Conservation (phyloP, 371 early-diverging fungal genomes). For the Rhizopus stolonifer region DNA sequence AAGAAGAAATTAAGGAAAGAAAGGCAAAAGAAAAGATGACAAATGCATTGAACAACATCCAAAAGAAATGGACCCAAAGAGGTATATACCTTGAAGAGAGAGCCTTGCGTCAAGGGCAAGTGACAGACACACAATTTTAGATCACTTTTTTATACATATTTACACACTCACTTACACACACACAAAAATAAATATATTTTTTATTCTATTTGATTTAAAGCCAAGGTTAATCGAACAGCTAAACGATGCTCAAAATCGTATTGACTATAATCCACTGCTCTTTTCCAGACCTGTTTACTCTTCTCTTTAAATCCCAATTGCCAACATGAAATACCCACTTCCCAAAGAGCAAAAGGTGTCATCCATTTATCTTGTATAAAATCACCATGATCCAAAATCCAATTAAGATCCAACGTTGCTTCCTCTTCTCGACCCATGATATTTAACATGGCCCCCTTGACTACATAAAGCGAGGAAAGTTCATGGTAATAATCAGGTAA, state of each 20-base stretch:
- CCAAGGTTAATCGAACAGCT: slow-evolving; percentile 41
- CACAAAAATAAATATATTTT: neutral
- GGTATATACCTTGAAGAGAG: slow-evolving; percentile 40
- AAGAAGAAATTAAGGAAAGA: slow-evolving; percentile 71
- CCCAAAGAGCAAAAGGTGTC: slow-evolving; percentile 61
- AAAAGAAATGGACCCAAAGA: slow-evolving; percentile 30
- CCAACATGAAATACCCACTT: slow-evolving; percentile 46
- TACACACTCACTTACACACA: slow-evolving; percentile 12
- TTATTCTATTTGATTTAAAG: slow-evolving; percentile 14
- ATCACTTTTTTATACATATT: neutral
- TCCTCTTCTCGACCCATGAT: slow-evolving; percentile 22
- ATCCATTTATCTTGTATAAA: slow-evolving; percentile 53
- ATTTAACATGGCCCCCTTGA: slow-evolving; percentile 41
- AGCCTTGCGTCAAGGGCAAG: slow-evolving; percentile 36
- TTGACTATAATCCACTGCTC: slow-evolving; percentile 35
- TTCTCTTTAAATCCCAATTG: slow-evolving; percentile 23
- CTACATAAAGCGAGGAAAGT: slow-evolving; percentile 34
- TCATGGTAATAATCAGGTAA: slow-evolving; percentile 46
- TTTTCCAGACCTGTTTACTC: slow-evolving; percentile 42
- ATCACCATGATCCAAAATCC: slow-evolving; percentile 56
- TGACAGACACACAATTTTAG: slow-evolving; percentile 13
- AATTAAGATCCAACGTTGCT: slow-evolving; percentile 42
- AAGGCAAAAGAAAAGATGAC: slow-evolving; percentile 58
- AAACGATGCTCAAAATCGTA: slow-evolving; percentile 48
- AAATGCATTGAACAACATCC: slow-evolving; percentile 21